Evolutionary conservation across 768 basidiomycete genomes (phyloP), one percentile per base, ranked within the genome.

Genomic region (Naganishia randhawae): DNA sequence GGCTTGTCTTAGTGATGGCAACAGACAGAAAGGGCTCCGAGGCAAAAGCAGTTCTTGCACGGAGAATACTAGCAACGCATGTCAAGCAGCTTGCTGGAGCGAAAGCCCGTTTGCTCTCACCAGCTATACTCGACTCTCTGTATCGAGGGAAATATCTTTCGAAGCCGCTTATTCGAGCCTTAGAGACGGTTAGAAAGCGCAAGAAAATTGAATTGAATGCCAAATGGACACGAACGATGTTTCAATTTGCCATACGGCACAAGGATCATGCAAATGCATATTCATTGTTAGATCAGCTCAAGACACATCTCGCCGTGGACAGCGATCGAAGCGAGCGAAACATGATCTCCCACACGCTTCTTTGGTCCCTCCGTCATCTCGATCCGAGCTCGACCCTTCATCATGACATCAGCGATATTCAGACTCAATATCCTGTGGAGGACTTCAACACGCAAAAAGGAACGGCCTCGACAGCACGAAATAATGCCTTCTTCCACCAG

Each of bases 71-170:
- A 14, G 57, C 39, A 29, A 22, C 33, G 7, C 57, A 61, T 25
- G 57, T 61, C 29, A 61, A 61, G 39, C 57, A 61, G 5, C 25
- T 61, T 22, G 57, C 33, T 7, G 57, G 57, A 2, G 39, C 57
- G 3, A 39, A 61, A 61, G 37, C 57, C 2, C 35, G 57, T 1
- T 41, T 61, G 25, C 57, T 61, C 19, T 39, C 57, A 0, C 25
- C 39, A 16, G 7, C 37, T n/a, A 39, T 61, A 19, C 57, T 61
- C 57, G 32, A 61, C 16, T 61, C 57, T 14, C 39, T 61, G 9
- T 61, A 61, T 19, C 22, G 37, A 29, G 35, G 39, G 29, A 61
- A 61, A 61, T 61, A 61, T 39, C 57, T 61, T 6, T 39, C 57
- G 25, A 61, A 61, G 27, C 57, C 57, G 57, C 57, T 61, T 17